Percentiles rank a stretch among this genome's conserved stretches.
These are phyloP conservation scores for Dipteronia sinensis DNA, from an alignment of 345 rosid genomes.

Conservation along the genomic window DNA sequence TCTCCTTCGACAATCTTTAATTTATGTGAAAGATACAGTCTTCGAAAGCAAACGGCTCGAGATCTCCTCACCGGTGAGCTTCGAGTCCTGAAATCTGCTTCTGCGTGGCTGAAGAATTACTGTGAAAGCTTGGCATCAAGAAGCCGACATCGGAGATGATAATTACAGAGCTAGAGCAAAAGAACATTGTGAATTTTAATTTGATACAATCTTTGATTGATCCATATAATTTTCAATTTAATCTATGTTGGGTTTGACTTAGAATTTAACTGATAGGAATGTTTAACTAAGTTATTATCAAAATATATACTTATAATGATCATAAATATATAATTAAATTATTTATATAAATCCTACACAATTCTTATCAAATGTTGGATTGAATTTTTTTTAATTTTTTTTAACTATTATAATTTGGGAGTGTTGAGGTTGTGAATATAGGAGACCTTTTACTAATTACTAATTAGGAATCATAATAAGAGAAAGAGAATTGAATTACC, in stretches of 20 bases:
- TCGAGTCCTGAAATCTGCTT: slow-evolving; percentile 65
- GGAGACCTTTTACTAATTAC: no score
- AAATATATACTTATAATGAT: no score
- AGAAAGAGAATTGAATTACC: no score
- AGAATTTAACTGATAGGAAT: background rate
- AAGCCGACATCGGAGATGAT: background rate
- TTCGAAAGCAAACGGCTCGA: slow-evolving; percentile 61
- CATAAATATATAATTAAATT: no score
- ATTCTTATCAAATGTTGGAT: no score
- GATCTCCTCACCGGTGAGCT: slow-evolving; percentile 75
- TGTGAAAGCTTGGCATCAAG: slow-evolving; percentile 34
- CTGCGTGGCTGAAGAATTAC: slow-evolving; percentile 69
- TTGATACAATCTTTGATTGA: background rate
- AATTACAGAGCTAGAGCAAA: background rate
- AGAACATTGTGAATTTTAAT: background rate
- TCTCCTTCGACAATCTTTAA: slow-evolving; percentile 11
- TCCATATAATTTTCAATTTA: background rate
- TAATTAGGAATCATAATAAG: no score
- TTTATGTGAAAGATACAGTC: slow-evolving; percentile 29
- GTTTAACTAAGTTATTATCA: background rate
- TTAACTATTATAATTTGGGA: no score
- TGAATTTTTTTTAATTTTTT: no score
- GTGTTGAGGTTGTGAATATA: no score
- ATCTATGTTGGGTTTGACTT: background rate
- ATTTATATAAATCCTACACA: no score